Evolutionary conservation across 1,284 basidiomycete species (phyloP), one percentile per base, ranked within the genome.

Genomic region (Omphalotus olearius): DNA sequence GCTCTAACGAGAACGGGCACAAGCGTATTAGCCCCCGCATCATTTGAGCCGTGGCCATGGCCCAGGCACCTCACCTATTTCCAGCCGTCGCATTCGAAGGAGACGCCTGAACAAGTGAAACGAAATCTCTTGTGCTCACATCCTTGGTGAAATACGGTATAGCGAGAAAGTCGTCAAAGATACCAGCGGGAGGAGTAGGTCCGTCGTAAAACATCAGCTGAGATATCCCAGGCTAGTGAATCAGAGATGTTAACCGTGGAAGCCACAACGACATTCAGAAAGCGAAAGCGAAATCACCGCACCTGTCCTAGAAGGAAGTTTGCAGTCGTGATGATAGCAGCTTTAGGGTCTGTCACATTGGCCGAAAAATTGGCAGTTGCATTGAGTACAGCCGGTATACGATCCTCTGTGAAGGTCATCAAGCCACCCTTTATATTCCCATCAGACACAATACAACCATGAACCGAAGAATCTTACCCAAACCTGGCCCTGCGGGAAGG

Each of bases 331-430:
- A 86, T 73, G n/a, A 82, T 71, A 1, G 61, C 66, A 5, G 84
- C 85, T 62, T 84, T 86, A 0, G 80, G 79, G 57, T 84, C 82
- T 0, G 60, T 75, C 10, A 74, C 73, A 2, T 68, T 71, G 6
- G 67, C 63, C 2, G 69, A 59, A 60, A 83, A 86, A n/a, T 72
- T 71, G 11, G 69, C 69, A 0, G 74, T 74, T 0, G 82, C 84
- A 2, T 58, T 65, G 16, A 64, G 66, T 23, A 82, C 67, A 2
- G 60, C 62, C 20, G 69, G 64, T 10, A 77, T 59, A 4, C 70
- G 56, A 14, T 69, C 61, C 3, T 48, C 62, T 10, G 66, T 69
- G 54, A 74, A 75, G 2, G 66, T 67, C 14, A 82, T 71, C 0
- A 73, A 54, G 1, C 84, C 84, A 18, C 82, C 83, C 83, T 85